phyloP scores from a whole-genome alignment of 2,329 filamentous ascomycete genomes.

The Cercospora sesami region DNA sequence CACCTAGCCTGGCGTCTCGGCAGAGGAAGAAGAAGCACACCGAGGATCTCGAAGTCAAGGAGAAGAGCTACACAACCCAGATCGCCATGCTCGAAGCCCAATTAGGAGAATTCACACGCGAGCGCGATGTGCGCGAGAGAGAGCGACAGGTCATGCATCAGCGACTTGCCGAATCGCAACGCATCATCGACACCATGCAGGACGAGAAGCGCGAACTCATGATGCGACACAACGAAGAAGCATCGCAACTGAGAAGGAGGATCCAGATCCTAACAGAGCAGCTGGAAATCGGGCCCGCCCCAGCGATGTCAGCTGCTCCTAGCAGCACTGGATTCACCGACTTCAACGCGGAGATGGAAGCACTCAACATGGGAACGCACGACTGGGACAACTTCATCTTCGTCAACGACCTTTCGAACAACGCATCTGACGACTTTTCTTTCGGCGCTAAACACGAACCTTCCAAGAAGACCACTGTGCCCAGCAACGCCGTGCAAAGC shows the following conservation, averaged over 20 bases:
- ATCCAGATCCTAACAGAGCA: conserved; percentile 71
- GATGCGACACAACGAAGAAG: conserved; percentile 83
- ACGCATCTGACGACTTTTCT: conserved; percentile 52
- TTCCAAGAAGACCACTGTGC: conserved; percentile 26
- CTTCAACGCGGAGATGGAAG: conserved; percentile 79
- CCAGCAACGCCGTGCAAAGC: conserved; percentile 24
- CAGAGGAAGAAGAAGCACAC: conserved; percentile 99
- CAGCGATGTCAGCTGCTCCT: conserved; percentile 50
- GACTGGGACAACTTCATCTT: conserved; percentile 82
- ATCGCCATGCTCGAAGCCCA: conserved; percentile 79
- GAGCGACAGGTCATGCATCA: conserved; percentile 54
- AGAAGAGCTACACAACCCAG: conserved; percentile 80
- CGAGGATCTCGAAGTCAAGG: conserved; percentile 93
- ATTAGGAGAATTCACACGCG: conserved; percentile 65
- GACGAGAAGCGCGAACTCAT: conserved; percentile 92
- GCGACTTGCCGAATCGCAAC: conserved; percentile 72
- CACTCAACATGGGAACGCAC: conserved; percentile 67
- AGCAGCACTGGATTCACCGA: conserved; percentile 65
- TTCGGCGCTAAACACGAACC: conserved; percentile 49
- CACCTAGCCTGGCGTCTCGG: conserved; percentile 79
- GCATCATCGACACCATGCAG: conserved; percentile 73
- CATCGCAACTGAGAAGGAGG: conserved; percentile 88
- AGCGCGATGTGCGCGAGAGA: conserved; percentile 37
- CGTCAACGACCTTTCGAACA: conserved; percentile 55
- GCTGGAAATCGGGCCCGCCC: conserved; percentile 59